Percentiles rank a stretch among this genome's conserved stretches.
These are phyloP conservation scores for Neurospora discreta DNA, from an alignment of 495 filamentous ascomycete genomes.

Conservation along the genomic window DNA sequence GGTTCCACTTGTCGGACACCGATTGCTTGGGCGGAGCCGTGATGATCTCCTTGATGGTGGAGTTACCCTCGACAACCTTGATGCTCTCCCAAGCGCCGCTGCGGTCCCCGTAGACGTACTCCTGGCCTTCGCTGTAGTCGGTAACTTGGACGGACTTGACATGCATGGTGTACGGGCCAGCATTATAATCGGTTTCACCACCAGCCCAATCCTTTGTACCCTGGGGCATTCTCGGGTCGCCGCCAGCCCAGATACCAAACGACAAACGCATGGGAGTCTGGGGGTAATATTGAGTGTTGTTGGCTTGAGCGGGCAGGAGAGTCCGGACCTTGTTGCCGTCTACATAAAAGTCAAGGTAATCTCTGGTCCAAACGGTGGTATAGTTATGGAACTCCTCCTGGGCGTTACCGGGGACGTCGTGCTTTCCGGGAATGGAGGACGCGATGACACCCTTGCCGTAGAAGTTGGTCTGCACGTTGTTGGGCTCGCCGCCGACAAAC, in stretches of 20 bases:
- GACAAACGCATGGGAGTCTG: conserved; percentile 81
- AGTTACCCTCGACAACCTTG: conserved; percentile 53
- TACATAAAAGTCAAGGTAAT: conserved; percentile 60
- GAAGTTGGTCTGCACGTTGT: conserved; percentile 65
- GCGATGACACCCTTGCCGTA: conserved; percentile 66
- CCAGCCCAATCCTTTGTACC: conserved; percentile 65
- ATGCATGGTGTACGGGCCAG: conserved; percentile 66
- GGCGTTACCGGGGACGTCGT: conserved; percentile 30
- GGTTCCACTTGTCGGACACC: conserved; percentile 45
- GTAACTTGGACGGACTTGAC: conserved; percentile 53
- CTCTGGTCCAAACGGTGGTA: conserved; percentile 70
- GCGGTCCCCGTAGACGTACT: conserved; percentile 57
- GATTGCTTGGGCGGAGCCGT: conserved; percentile 32
- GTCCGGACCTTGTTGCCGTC: conserved; percentile 58
- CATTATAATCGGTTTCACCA: conserved; percentile 57
- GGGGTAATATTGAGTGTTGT: conserved; percentile 57
- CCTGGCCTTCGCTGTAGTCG: conserved; percentile 57
- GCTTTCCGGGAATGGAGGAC: conserved; percentile 46
- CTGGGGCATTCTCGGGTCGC: conserved; percentile 49
- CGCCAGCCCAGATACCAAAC: conserved; percentile 79
- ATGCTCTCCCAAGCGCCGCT: conserved; percentile 62
- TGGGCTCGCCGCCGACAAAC: conserved; percentile 57
- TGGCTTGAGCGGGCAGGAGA: conserved; percentile 51
- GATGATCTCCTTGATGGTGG: conserved; percentile 38
- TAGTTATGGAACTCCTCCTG: conserved; percentile 62